Evolutionary conservation across 768 basidiomycete species (phyloP).

Genomic region (Rhizopogon vinicolor): DNA sequence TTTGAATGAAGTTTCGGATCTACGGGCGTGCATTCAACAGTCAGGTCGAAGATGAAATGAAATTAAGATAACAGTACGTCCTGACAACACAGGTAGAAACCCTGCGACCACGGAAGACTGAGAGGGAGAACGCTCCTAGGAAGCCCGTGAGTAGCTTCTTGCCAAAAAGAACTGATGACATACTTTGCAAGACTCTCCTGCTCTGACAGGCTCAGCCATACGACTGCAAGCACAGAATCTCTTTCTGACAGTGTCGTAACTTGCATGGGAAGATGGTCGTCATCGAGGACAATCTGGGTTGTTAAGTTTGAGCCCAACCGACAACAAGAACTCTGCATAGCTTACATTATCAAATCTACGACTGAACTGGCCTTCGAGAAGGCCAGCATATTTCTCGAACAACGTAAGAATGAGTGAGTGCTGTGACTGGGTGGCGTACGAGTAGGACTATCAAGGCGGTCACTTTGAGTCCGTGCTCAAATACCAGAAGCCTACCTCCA

Average conservation of each 20-base stretch:
- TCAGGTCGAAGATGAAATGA: background rate
- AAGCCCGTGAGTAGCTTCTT: slow-evolving; percentile 2
- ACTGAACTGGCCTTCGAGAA: slow-evolving; percentile 80
- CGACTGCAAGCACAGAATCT: slow-evolving; percentile 68
- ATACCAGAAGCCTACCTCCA: slow-evolving; percentile 58
- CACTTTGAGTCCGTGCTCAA: background rate
- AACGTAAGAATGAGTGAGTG: slow-evolving; percentile 82
- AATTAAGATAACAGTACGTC: slow-evolving; percentile 41
- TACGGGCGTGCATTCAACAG: slow-evolving; percentile 26
- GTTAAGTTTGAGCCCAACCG: background rate
- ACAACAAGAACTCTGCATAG: background rate
- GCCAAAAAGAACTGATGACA: slow-evolving; percentile 5
- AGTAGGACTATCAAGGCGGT: slow-evolving; percentile 58
- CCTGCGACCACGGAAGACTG: slow-evolving; percentile 89
- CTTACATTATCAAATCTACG: slow-evolving; percentile 76
- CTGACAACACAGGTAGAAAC: slow-evolving; percentile 93
- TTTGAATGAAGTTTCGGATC: slow-evolving; percentile 87
- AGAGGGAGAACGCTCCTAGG: slow-evolving; percentile 60
- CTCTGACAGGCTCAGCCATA: slow-evolving; percentile 77
- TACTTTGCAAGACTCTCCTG: slow-evolving; percentile 56
- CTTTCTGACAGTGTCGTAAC: slow-evolving; percentile 56
- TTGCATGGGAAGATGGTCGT: slow-evolving; percentile 89
- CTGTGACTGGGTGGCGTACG: slow-evolving; percentile 78
- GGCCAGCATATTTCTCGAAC: slow-evolving; percentile 83
- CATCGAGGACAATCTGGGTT: slow-evolving; percentile 71